Evolutionary conservation across 2,329 filamentous ascomycete genomes (phyloP).

Genomic region (Neodidymelliopsis sp.): DNA sequence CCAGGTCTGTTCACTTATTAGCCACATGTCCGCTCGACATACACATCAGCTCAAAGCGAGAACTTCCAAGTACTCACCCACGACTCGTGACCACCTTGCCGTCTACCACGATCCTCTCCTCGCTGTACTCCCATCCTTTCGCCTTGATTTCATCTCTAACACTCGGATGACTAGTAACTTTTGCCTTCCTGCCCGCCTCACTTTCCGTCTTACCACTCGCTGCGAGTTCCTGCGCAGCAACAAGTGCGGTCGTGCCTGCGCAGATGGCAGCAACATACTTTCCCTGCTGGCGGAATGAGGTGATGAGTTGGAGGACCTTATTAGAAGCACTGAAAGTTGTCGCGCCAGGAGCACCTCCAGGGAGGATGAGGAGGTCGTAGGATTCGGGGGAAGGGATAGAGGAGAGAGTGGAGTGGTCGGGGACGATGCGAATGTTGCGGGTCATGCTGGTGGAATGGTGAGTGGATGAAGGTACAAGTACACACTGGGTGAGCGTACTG

Average conservation of each 20-base stretch:
- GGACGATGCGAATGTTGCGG: slow-evolving; percentile 48
- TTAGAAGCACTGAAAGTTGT: slow-evolving; percentile 41
- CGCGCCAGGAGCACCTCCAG: slow-evolving; percentile 49
- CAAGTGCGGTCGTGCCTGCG: slow-evolving; percentile 49
- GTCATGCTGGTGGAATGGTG: slow-evolving; percentile 40
- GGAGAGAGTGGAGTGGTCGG: slow-evolving; percentile 38
- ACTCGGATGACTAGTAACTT: slow-evolving; percentile 50
- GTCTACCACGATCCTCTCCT: slow-evolving; percentile 48
- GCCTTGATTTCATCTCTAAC: slow-evolving; percentile 42
- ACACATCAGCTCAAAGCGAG: too few species aligned
- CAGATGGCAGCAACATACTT: slow-evolving; percentile 50
- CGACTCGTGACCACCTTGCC: slow-evolving; percentile 45
- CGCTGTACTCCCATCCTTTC: slow-evolving; percentile 46
- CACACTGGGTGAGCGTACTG: slow-evolving; percentile 31
- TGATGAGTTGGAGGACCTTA: slow-evolving; percentile 40
- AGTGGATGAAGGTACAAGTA: neutral
- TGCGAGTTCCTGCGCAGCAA: slow-evolving; percentile 32
- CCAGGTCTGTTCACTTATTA: slow-evolving; percentile 39
- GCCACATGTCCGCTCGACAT: too few species aligned
- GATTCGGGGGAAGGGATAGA: slow-evolving; percentile 21
- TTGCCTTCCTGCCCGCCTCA: slow-evolving; percentile 20
- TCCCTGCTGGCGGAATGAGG: slow-evolving; percentile 35
- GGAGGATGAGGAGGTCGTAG: slow-evolving; percentile 48
- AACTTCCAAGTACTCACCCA: slow-evolving; percentile 34
- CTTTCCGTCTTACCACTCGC: slow-evolving; percentile 13